Base-by-base conservation (phyloP, 1,284 basidiomycete genomes). In the Athelia psychrophila region DNA sequence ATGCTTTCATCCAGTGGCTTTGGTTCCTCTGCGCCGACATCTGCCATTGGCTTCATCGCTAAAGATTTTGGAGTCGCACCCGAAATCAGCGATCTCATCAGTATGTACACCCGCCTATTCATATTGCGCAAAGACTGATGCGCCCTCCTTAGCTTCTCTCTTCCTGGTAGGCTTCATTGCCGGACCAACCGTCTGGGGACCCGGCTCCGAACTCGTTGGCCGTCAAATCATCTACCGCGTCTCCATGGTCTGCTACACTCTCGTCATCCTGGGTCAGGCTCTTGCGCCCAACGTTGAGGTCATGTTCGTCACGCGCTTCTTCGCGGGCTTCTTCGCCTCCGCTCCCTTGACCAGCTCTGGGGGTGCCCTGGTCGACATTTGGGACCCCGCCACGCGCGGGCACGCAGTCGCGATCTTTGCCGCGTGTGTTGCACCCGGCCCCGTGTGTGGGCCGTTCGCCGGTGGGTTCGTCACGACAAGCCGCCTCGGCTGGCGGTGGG, bases 251-350 rank as follows among this genome's bases (percentile, higher is more conserved):
- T 58, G 70, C 25, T 73, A 73, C 64, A 68, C 69, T 47, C 51
- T 77, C n/a, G 70, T 77, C 56, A 70, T 75, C 52, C 66, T 79
- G 42, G 75, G 76, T 8, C 73, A 72, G 53, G 73, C 75, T 0
- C 63, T 78, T 9, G 76, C 74, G 0, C 66, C 68, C n/a, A 76
- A 79, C 55, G 74, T 79, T 18, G 64, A 68, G 27, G 76, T 75
- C 10, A 63, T 81, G 2, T 65, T 80, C 33, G 65, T 75, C 46
- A 71, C 68, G 2, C 74, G 80, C 3, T 78, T 80, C 63, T 61
- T 82, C n/a, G 66, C 66, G 25, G 79, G 79, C 12, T 67, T 80
- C 54, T 80, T 77, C 53, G 79, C 74, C 2, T 67, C 70, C 2
- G 73, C 72, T 0, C 77, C 77, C 0, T 57, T 81, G 12, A 75